Conservation (phyloP, 495 filamentous ascomycete genomes). For the Hyaloscypha finlandica region DNA sequence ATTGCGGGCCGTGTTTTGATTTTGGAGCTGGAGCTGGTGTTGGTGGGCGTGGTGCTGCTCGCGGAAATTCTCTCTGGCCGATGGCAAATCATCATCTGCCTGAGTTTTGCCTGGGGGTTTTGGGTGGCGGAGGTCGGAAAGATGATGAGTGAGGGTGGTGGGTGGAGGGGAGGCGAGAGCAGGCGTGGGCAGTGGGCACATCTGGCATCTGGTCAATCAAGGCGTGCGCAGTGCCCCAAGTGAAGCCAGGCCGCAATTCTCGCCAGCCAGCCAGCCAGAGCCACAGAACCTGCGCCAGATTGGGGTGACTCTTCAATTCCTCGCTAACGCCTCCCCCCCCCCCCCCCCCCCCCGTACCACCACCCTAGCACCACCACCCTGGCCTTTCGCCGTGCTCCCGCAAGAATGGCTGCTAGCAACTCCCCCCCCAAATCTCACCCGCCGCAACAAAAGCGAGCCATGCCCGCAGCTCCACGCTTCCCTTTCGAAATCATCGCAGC, state of each 20-base stretch:
- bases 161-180: neutral
- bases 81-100: neutral
- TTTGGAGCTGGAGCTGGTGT: neutral
- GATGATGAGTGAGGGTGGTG: neutral
- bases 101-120: neutral
- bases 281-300: neutral
- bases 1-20: neutral
- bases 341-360: neutral
- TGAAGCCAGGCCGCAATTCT: constrained; percentile 2
- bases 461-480: constrained; percentile 24
- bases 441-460: constrained; percentile 25
- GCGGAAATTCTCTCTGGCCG: neutral
- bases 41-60: neutral
- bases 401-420: neutral
- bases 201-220: constrained; percentile 3
- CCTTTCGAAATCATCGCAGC: constrained; percentile 13
- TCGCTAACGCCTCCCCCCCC: neutral
- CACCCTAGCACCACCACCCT: neutral
- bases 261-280: neutral
- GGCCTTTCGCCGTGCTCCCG: constrained; percentile 9
- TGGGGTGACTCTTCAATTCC: neutral
- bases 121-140: neutral
- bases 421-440: constrained; percentile 14
- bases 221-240: neutral
- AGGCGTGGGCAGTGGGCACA: neutral